Conservation (phyloP, 176 grass and related monocot species). For the Ananas comosus region DNA sequence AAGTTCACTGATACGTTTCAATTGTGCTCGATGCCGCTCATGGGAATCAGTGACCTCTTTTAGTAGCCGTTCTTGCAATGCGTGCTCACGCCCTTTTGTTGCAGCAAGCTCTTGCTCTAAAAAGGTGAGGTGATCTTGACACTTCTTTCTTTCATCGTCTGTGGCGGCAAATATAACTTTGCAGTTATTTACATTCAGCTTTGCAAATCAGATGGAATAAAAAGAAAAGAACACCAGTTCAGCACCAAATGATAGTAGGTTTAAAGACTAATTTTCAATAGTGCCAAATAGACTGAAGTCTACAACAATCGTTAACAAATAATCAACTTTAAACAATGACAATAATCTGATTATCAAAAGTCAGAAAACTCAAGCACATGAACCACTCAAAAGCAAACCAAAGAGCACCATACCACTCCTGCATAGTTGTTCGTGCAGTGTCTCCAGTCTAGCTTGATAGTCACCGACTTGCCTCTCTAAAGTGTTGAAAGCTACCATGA, state of each 20-base stretch:
- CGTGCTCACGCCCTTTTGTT: slow-evolving; percentile 63
- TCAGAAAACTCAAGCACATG: neutral
- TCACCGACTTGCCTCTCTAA: slow-evolving; percentile 65
- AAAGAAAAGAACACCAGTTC: neutral
- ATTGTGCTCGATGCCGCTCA: slow-evolving; percentile 46
- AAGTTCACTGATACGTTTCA: slow-evolving; percentile 66
- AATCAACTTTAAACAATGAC: neutral
- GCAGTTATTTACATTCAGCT: neutral
- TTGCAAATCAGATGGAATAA: slow-evolving; percentile 3
- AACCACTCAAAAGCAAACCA: slow-evolving; percentile 11
- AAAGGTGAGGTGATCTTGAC: slow-evolving; percentile 43
- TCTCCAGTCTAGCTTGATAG: slow-evolving; percentile 45
- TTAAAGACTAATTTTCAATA: neutral
- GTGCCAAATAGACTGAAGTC: neutral
- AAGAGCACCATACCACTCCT: slow-evolving; percentile 45
- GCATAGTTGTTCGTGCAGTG: slow-evolving; percentile 39
- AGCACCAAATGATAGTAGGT: neutral
- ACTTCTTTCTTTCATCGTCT: slow-evolving; percentile 74
- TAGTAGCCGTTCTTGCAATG: slow-evolving; percentile 65
- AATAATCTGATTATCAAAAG: neutral
- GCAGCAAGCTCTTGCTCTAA: slow-evolving; percentile 84
- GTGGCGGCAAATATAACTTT: slow-evolving; percentile 20
- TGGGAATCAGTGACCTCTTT: slow-evolving; percentile 68
- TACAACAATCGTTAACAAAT: neutral
- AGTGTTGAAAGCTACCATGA: slow-evolving; percentile 55